Evolutionary conservation across 495 filamentous ascomycete species (phyloP).

Genomic region (Talaromyces thailandensis): DNA sequence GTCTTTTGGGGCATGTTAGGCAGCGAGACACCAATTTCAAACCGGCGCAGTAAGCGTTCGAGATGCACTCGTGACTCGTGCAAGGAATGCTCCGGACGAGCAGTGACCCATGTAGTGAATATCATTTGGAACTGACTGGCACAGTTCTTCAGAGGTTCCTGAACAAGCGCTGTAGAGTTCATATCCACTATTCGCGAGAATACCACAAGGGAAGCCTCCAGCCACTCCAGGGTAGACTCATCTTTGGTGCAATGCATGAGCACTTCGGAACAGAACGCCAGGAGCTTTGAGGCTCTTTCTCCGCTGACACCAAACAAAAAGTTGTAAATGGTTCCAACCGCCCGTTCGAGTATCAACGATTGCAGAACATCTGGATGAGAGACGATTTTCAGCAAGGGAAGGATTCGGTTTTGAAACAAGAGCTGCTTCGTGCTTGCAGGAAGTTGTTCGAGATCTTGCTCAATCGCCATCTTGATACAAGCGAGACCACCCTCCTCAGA

Average conservation of each 20-base stretch:
- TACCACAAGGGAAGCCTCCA: constrained; percentile 7
- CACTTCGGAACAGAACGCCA: constrained; percentile 15
- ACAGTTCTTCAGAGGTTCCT: constrained; percentile 6
- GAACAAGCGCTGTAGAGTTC: constrained; percentile 12
- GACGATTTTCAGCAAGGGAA: constrained; percentile 45
- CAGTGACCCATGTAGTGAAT: not conserved
- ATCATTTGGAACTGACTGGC: constrained; percentile 7
- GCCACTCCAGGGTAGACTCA: constrained; percentile 1
- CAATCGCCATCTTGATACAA: constrained; percentile 17
- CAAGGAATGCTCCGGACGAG: not conserved
- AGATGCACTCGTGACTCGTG: constrained; percentile 2
- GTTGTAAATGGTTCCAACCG: constrained; percentile 49
- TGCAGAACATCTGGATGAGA: constrained; percentile 38
- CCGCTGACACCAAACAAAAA: constrained; percentile 46
- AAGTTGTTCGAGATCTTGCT: constrained; percentile 14
- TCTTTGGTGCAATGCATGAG: constrained; percentile 3
- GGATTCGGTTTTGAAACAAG: constrained; percentile 26
- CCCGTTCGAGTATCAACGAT: constrained; percentile 45
- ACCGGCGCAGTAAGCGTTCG: constrained; percentile 4
- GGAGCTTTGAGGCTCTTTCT: constrained; percentile 31
- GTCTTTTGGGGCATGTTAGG: not conserved
- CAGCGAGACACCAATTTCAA: constrained; percentile 7
- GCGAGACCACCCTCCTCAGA: constrained; percentile 18
- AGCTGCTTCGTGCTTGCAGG: constrained; percentile 11
- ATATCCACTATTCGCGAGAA: constrained; percentile 12